phyloP scores from a whole-genome alignment of 345 rosid species.

The Brassica juncea region DNA sequence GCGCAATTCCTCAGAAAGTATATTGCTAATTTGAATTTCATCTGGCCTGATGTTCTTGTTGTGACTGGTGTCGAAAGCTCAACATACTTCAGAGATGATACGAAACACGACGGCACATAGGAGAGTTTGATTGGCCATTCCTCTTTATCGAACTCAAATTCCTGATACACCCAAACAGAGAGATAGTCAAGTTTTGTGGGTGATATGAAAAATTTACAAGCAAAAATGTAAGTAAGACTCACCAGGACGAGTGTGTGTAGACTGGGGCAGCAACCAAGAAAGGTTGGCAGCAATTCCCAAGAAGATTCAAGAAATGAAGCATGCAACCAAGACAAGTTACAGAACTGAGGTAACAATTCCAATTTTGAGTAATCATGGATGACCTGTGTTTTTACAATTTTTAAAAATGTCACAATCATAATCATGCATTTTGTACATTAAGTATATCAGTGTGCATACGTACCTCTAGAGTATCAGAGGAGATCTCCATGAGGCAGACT shows the following conservation, averaged over 20 bases:
- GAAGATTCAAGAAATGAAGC: neutral
- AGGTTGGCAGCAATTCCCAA: too few species aligned
- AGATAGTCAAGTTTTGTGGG: neutral
- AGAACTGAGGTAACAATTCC: neutral
- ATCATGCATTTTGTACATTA: neutral
- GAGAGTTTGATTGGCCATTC: neutral
- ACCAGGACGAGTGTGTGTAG: too few species aligned
- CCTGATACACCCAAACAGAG: neutral
- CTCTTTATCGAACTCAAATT: neutral
- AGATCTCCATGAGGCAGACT: neutral
- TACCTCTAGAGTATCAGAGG: neutral
- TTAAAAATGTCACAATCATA: too few species aligned
- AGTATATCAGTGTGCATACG: too few species aligned
- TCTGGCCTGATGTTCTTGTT: neutral
- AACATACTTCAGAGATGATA: neutral
- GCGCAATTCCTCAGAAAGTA: neutral
- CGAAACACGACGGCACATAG: neutral
- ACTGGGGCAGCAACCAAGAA: too few species aligned
- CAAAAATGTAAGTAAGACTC: too few species aligned
- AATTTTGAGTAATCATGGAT: too few species aligned
- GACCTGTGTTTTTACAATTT: too few species aligned
- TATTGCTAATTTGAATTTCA: neutral
- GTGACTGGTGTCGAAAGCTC: neutral
- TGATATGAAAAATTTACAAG: too few species aligned
- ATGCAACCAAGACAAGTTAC: neutral